Conservation (phyloP, 2,329 filamentous ascomycete species). For the Sarocladium kiliense region DNA sequence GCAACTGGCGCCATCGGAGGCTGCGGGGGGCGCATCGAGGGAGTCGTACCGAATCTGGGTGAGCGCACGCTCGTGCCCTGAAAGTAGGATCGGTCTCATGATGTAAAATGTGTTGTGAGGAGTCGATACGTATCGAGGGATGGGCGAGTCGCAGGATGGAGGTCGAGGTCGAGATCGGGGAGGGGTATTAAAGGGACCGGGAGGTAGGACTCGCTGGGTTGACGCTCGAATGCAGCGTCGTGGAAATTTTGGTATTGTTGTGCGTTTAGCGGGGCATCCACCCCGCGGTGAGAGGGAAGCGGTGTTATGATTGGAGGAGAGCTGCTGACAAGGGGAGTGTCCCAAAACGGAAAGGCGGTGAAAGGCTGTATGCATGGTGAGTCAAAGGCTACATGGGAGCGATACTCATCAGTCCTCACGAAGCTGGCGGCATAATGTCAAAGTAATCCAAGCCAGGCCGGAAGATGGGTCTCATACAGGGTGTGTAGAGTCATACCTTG, state of each 20-base stretch:
- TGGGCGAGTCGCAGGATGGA: slow-evolving; percentile 13
- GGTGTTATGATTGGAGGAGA: background rate
- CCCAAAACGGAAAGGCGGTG: background rate
- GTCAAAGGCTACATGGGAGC: background rate
- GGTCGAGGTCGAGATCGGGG: slow-evolving; percentile 16
- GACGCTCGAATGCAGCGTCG: slow-evolving; percentile 15
- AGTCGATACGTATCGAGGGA: slow-evolving; percentile 7
- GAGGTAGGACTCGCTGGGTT: slow-evolving; percentile 22
- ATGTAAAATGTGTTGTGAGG: slow-evolving; percentile 33
- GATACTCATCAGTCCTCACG: too few relatives aligned
- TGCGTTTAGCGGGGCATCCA: slow-evolving; percentile 37
- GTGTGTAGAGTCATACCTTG: background rate
- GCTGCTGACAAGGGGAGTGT: background rate
- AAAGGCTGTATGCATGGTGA: background rate
- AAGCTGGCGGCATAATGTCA: too few relatives aligned
- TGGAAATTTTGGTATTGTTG: slow-evolving; percentile 39
- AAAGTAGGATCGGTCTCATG: slow-evolving; percentile 95
- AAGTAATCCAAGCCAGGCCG: too few relatives aligned
- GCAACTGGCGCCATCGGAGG: background rate
- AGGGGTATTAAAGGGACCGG: slow-evolving; percentile 18
- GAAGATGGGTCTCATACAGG: too few relatives aligned
- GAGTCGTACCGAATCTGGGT: slow-evolving; percentile 74
- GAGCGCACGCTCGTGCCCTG: slow-evolving; percentile 94
- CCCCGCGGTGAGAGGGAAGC: background rate
- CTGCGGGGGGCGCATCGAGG: background rate